Evolutionary conservation across 306 rosid genomes (phyloP).

Genomic region (Erythrophleum fordii): DNA sequence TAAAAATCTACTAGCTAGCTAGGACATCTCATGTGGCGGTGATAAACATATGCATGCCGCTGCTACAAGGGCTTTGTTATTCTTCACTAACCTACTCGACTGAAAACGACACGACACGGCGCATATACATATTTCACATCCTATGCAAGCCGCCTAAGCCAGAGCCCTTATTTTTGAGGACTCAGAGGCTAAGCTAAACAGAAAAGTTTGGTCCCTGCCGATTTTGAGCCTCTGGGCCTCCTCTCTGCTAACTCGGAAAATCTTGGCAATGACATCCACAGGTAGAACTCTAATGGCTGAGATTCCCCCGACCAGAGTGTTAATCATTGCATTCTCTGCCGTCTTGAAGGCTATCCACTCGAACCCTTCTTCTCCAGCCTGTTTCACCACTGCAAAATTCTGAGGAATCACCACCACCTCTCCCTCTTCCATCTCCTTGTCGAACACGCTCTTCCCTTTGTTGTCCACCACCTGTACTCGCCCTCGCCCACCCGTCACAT

Average conservation of each 20-base stretch:
- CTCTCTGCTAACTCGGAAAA: conserved; percentile 37
- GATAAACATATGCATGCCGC: background rate
- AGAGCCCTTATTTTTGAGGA: background rate
- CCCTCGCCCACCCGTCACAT: conserved; percentile 51
- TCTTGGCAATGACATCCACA: conserved; percentile 38
- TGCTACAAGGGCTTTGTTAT: background rate
- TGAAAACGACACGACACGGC: background rate
- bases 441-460: conserved; percentile 43
- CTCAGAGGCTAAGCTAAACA: background rate
- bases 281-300: conserved; percentile 47
- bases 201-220: background rate
- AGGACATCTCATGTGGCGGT: background rate
- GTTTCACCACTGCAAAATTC: conserved; percentile 42
- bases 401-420: conserved; percentile 54
- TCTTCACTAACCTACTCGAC: background rate
- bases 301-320: conserved; percentile 48
- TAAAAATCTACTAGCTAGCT: background rate
- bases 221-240: conserved; percentile 22
- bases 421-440: conserved; percentile 46
- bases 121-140: background rate
- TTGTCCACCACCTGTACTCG: conserved; percentile 53
- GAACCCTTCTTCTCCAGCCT: conserved; percentile 48
- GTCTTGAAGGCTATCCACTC: conserved; percentile 62
- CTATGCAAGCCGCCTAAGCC: conserved; percentile 1
- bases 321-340: conserved; percentile 46